Conservation (phyloP, 495 filamentous ascomycete species). For the Penicillium manginii region DNA sequence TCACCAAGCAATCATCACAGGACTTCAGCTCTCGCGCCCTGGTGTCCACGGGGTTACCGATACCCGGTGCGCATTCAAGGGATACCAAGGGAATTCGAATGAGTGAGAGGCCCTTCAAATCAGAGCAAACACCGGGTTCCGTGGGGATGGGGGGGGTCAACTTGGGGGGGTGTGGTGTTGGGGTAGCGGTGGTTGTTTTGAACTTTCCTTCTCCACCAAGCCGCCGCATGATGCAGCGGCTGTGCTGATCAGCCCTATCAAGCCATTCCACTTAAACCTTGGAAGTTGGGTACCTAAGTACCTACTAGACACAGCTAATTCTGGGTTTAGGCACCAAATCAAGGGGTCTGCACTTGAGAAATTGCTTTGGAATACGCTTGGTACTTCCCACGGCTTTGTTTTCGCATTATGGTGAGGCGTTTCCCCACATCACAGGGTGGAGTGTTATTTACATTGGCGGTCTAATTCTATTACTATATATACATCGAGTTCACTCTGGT, state of each 20-base stretch:
- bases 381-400: no score
- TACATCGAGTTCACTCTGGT: no score
- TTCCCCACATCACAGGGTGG: no score
- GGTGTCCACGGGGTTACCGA: constrained; percentile 25
- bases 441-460: no score
- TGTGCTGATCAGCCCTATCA: constrained; percentile 48
- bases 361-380: no score
- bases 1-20: constrained; percentile 38
- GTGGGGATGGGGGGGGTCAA: constrained; percentile 1
- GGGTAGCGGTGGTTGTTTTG: constrained; percentile 40
- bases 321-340: no score
- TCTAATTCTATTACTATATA: no score
- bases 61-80: constrained; percentile 22
- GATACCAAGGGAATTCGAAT: not conserved
- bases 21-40: constrained; percentile 33
- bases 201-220: constrained; percentile 50
- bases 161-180: constrained; percentile 12
- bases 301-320: not conserved
- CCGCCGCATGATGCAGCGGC: constrained; percentile 44
- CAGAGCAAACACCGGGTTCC: not conserved
- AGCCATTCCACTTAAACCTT: no score
- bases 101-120: not conserved
- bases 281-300: not conserved
- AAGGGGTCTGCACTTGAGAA: no score
- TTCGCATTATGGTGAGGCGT: no score